phyloP scores from a whole-genome alignment of 1,284 basidiomycete species.

The Sporisorium reilianum region DNA sequence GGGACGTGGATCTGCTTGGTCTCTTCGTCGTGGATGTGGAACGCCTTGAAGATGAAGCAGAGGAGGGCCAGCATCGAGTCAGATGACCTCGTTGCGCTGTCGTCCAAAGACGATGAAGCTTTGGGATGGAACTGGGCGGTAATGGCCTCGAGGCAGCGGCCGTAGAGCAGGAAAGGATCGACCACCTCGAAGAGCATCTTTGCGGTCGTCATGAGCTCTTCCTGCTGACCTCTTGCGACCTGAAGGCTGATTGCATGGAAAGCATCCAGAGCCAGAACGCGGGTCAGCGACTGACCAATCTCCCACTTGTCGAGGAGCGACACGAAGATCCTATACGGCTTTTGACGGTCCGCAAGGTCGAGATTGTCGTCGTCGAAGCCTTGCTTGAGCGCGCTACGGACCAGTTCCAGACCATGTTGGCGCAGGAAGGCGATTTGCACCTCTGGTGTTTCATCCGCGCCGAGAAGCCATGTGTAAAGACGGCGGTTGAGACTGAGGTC shows the following conservation, averaged over 20 bases:
- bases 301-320: constrained; percentile 97
- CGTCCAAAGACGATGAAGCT: constrained; percentile 40
- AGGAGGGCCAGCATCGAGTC: constrained; percentile 68
- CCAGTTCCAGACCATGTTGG: constrained; percentile 45
- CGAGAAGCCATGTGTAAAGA: constrained; percentile 92
- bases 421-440: constrained; percentile 52
- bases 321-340: constrained; percentile 94
- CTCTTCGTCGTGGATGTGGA: constrained; percentile 83
- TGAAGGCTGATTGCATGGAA: constrained; percentile 75
- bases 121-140: constrained; percentile 70
- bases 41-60: constrained; percentile 78
- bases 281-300: constrained; percentile 85
- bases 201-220: constrained; percentile 83
- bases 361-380: constrained; percentile 28
- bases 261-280: constrained; percentile 81
- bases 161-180: constrained; percentile 90
- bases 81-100: background rate
- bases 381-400: constrained; percentile 47
- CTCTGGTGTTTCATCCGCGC: constrained; percentile 77
- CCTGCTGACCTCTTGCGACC: constrained; percentile 76
- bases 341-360: constrained; percentile 78
- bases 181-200: constrained; percentile 91
- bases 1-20: constrained; percentile 83
- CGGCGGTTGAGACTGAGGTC: constrained; percentile 93
- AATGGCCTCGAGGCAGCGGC: constrained; percentile 75